Percentiles rank a stretch among this genome's conserved stretches.
Conservation (phyloP, 345 rosid species). For the Eucalyptus decipiens region DNA sequence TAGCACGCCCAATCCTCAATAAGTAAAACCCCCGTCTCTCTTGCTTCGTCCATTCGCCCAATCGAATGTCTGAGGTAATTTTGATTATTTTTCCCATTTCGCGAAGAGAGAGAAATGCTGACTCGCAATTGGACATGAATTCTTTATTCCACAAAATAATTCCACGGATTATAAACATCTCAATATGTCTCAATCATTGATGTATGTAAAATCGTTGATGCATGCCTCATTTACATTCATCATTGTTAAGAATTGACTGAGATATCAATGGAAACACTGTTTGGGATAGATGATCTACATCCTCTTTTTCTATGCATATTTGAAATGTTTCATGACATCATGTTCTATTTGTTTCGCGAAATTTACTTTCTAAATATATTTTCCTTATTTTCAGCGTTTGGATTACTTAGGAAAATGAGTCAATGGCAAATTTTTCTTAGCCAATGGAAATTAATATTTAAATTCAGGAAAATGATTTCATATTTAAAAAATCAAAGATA, state of each 20-base stretch:
- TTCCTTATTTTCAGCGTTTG: neutral
- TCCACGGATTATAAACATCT: fast-evolving
- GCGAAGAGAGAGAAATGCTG: fast-evolving
- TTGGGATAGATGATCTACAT: fast-evolving
- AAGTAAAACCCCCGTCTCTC: too few relatives aligned
- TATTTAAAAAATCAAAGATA: too few relatives aligned
- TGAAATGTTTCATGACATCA: neutral
- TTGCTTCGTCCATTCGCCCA: too few relatives aligned
- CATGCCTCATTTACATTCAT: neutral
- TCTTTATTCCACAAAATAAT: neutral
- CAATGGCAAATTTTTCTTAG: neutral
- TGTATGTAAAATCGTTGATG: too few relatives aligned
- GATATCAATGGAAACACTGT: fast-evolving
- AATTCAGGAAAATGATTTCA: too few relatives aligned
- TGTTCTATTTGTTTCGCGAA: too few relatives aligned
- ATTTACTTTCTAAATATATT: too few relatives aligned
- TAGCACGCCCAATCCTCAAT: too few relatives aligned
- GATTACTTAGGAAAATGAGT: neutral
- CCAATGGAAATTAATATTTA: neutral
- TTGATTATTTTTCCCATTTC: neutral
- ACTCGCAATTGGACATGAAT: neutral
- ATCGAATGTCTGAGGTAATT: too few relatives aligned
- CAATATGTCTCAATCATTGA: neutral
- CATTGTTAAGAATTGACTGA: neutral
- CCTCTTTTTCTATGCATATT: neutral